phyloP scores from a whole-genome alignment of 2,329 filamentous ascomycete genomes.

The Paraphoma chrysanthemicola region DNA sequence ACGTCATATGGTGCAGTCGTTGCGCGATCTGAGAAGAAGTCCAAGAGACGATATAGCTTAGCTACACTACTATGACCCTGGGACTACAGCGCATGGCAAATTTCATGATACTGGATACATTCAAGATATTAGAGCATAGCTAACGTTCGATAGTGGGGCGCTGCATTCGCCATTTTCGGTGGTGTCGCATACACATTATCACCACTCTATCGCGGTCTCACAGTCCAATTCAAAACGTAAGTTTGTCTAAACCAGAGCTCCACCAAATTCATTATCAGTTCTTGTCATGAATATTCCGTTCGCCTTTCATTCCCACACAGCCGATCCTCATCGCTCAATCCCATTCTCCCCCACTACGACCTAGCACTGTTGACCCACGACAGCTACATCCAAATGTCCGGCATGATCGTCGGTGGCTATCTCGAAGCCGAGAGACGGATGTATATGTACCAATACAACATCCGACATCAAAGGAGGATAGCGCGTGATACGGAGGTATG shows the following conservation, averaged over 20 bases:
- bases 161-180: conserved; percentile 67
- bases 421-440: conserved; percentile 76
- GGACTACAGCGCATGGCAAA: no score
- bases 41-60: no score
- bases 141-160: conserved; percentile 64
- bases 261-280: not conserved
- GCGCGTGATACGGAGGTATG: conserved; percentile 71
- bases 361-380: not conserved
- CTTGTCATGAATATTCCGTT: not conserved
- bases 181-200: conserved; percentile 69
- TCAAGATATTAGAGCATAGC: not conserved
- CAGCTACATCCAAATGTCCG: conserved; percentile 84
- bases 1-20: no score
- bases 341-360: not conserved
- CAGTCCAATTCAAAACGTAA: conserved; percentile 46
- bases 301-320: no score
- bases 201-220: conserved; percentile 71
- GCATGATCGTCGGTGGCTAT: conserved; percentile 80
- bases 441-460: conserved; percentile 69
- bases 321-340: no score
- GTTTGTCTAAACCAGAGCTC: conserved; percentile 5
- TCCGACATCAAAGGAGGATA: conserved; percentile 70
- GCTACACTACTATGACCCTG: no score
- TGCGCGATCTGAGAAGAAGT: no score
- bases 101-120: no score